A percentile compares a stretch with the other conserved stretches of the same genome.
Conservation (phyloP, 305 asterid species). For the Rubia peregrina region DNA sequence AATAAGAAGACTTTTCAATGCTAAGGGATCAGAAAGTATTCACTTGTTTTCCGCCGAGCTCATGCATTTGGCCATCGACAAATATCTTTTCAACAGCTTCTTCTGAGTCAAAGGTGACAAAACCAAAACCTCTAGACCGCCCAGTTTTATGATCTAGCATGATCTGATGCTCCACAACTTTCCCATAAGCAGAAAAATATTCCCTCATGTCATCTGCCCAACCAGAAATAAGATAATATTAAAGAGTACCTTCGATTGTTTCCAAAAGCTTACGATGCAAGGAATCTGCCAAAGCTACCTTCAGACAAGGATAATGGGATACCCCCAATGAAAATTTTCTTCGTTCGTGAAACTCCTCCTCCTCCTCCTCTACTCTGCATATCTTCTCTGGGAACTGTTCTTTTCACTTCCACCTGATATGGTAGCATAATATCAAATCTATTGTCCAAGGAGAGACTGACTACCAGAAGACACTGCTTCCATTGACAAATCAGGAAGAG, state of each 20-base stretch:
- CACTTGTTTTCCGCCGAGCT: constrained; percentile 86
- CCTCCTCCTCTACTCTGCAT: constrained; percentile 45
- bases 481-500: not conserved
- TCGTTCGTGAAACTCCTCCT: constrained; percentile 54
- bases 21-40: constrained; percentile 22
- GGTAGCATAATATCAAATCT: not conserved
- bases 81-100: constrained; percentile 81
- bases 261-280: constrained; percentile 4
- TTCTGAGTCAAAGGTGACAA: constrained; percentile 80
- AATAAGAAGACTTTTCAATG: not conserved
- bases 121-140: constrained; percentile 86
- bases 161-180: constrained; percentile 68
- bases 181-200: constrained; percentile 77
- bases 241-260: constrained; percentile 1
- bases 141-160: constrained; percentile 79
- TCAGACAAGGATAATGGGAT: constrained; percentile 62
- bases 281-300: constrained; percentile 36
- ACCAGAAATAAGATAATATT: constrained; percentile 9
- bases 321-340: constrained; percentile 90
- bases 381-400: constrained; percentile 89
- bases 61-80: constrained; percentile 84
- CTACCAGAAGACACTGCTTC: not conserved
- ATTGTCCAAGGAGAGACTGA: not conserved
- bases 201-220: constrained; percentile 66
- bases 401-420: constrained; percentile 83